Conservation (phyloP, 345 rosid genomes). For the Salix caprea region DNA sequence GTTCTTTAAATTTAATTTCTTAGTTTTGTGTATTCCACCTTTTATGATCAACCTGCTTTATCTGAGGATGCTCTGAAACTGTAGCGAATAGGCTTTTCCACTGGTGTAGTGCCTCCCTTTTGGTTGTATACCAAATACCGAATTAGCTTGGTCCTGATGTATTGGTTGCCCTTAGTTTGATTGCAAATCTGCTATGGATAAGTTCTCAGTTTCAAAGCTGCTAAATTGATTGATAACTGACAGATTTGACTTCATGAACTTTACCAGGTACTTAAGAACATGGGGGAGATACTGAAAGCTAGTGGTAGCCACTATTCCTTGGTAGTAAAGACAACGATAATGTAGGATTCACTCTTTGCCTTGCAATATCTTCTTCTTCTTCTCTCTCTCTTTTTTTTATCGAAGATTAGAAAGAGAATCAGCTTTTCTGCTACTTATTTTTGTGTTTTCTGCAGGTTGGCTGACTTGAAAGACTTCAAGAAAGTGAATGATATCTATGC, state of each 20-base stretch:
- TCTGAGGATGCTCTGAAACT: not conserved
- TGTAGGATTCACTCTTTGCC: slow-evolving; percentile 26
- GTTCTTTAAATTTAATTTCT: not conserved
- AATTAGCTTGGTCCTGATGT: not conserved
- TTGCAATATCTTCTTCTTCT: not conserved
- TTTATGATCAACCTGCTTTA: not conserved
- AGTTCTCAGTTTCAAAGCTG: not conserved
- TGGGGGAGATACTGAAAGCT: slow-evolving; percentile 62
- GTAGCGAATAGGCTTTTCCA: not conserved
- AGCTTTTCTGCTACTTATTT: not conserved
- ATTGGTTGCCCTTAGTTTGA: not conserved
- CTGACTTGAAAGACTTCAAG: slow-evolving; percentile 89
- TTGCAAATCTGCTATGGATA: not conserved
- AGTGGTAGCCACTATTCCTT: slow-evolving; percentile 52
- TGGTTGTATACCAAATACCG: not conserved
- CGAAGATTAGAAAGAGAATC: not conserved
- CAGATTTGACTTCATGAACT: not conserved
- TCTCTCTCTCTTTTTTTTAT: no score
- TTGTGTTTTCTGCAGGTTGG: slow-evolving; percentile 53
- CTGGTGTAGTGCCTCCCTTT: not conserved
- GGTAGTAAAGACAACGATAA: slow-evolving; percentile 60
- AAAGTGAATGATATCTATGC: slow-evolving; percentile 92
- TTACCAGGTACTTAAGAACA: slow-evolving; percentile 50
- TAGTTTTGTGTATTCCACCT: not conserved
- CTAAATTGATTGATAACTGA: not conserved